Base-by-base conservation (phyloP, 345 rosid species). In the Xanthoceras sorbifolium region DNA sequence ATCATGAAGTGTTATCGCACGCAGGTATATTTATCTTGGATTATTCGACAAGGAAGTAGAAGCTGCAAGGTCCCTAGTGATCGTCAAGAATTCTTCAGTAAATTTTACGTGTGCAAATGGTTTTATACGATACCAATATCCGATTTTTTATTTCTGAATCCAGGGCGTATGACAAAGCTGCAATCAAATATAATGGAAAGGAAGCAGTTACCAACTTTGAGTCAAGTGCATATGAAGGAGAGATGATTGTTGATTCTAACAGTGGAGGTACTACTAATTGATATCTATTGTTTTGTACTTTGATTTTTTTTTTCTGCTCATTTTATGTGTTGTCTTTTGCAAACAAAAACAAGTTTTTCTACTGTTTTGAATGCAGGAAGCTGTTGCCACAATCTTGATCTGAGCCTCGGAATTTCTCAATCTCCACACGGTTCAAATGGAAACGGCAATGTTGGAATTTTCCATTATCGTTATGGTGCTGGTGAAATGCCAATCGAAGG, bases 101-200 rank as follows among this genome's bases (percentile, higher is more conserved):
- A n/a, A 25, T 9, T 28, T 10, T 54, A 64, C 42, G 15, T 3
- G 1, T 22, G 23, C 25, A 60, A 52, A 60, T 66, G 72, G 46
- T 61, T 46, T 80, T 23, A 7, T 69, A 28, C 44, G 55, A 50
- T 6, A 44, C 14, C 18, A 44, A 0, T 77, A 66, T 46, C 28
- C 2, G 40, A 18, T 50, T 28, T 18, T 79, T 64, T 32, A n/a
- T 75, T 77, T 77, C 55, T 82, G 23, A 64, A 73, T 61, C 77
- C 81, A 90, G 97, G 92, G 88, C 91, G 42, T 87, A 84, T 79
- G 93, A 88, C 71, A 86, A 82, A 76, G 88, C 84, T 74, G 87
- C 89, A 20, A 85, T 83, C 69, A 84, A 81, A 69, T 77, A 74
- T 69, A 87, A 83, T 62, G 92, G 93, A 69, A 83, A 85, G 64